Percentiles rank a stretch among this genome's conserved stretches.
phyloP scores from a whole-genome alignment of 768 basidiomycete genomes.

The Psilocybe subaeruginosa region DNA sequence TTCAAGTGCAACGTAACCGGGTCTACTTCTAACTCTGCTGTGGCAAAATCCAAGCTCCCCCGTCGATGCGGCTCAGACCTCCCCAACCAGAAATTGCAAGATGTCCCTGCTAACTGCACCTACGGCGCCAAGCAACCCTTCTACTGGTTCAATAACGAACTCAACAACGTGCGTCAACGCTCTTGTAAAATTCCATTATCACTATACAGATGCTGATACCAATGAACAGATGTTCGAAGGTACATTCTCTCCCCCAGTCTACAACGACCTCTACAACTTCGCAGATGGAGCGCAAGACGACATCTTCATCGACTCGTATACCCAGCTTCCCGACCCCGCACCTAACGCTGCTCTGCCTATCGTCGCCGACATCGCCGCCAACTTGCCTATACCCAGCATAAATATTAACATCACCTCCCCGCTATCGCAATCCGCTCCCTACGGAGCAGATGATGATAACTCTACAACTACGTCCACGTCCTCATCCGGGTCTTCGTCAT shows the following conservation, averaged over 20 bases:
- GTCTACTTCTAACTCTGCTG: slow-evolving; percentile 50
- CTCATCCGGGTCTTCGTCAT: not conserved
- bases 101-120: slow-evolving; percentile 66
- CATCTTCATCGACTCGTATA: slow-evolving; percentile 67
- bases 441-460: not conserved
- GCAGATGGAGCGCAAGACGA: slow-evolving; percentile 72
- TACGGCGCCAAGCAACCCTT: slow-evolving; percentile 72
- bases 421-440: not conserved
- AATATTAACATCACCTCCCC: not conserved
- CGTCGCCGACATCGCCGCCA: slow-evolving; percentile 23
- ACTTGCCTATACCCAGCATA: not conserved
- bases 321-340: slow-evolving; percentile 44
- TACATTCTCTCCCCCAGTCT: slow-evolving; percentile 60
- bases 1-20: slow-evolving; percentile 68
- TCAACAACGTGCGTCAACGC: slow-evolving; percentile 55
- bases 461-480: too few species aligned
- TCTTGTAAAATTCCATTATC: not conserved
- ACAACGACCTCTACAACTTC: slow-evolving; percentile 74
- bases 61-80: slow-evolving; percentile 69
- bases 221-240: slow-evolving; percentile 64
- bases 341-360: slow-evolving; percentile 41
- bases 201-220: not conserved
- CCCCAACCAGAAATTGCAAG: slow-evolving; percentile 40
- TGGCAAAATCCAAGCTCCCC: slow-evolving; percentile 61
- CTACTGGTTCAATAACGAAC: slow-evolving; percentile 68